These are phyloP conservation scores for Urochloa ruziziensis DNA, from an alignment of 176 grass and related monocot species.

Conservation along the genomic window DNA sequence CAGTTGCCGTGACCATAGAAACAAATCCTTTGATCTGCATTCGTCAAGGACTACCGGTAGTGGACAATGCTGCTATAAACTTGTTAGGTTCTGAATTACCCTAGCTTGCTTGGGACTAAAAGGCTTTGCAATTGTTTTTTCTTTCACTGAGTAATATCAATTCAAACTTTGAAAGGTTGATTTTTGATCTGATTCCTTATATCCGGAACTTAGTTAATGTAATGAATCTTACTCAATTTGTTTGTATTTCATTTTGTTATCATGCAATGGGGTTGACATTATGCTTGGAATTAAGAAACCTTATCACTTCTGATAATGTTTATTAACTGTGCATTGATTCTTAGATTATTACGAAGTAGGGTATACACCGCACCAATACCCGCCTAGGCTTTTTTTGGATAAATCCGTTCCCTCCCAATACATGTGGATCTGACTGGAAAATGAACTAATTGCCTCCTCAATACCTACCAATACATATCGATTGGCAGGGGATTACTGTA, in stretches of 20 bases:
- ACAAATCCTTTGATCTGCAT: not conserved
- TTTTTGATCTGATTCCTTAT: slow-evolving; percentile 1
- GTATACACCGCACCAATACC: not conserved
- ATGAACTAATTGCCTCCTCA: too few species aligned
- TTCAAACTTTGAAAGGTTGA: not conserved
- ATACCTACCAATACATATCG: too few species aligned
- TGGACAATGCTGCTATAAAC: not conserved
- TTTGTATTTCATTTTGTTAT: not conserved
- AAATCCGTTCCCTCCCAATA: too few species aligned
- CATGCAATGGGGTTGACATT: not conserved
- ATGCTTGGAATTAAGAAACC: not conserved
- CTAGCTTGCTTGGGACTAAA: too few species aligned
- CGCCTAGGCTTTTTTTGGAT: too few species aligned
- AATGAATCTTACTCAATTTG: not conserved
- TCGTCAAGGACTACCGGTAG: not conserved
- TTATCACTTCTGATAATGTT: not conserved
- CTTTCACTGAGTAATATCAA: slow-evolving; percentile 1
- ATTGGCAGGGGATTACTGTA: too few species aligned
- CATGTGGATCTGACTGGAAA: too few species aligned
- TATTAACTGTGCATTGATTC: not conserved
- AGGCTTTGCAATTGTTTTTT: not conserved
- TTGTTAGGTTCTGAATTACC: not conserved
- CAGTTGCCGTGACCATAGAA: not conserved
- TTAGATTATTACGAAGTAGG: not conserved
- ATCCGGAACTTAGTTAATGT: not conserved